Base-by-base conservation (phyloP, 2,329 filamentous ascomycete species). In the Dothistroma septosporum region DNA sequence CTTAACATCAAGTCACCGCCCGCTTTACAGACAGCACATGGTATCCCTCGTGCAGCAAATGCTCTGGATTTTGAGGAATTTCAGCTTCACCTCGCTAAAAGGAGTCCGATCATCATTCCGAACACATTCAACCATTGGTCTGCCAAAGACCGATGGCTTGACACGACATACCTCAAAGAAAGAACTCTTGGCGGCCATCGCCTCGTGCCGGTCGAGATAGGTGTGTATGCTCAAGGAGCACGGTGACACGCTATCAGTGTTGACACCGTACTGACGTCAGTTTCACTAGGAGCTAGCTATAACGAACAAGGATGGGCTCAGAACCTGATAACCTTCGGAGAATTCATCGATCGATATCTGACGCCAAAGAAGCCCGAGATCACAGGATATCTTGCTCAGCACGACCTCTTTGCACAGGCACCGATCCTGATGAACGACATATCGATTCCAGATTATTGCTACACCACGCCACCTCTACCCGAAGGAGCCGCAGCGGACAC, bases 361-460 rank as follows among this genome's bases (percentile, higher is more conserved):
- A 64, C 82, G 28, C 46, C 69, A 4, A 56, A 56, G 8, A 47
- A 60, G 2, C 68, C 69, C 8, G 32, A 58, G 2, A 58, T 64
- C 1, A 85, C 82, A 11, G 91, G 87, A 12, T 99, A 99, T 73
- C 85, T 99, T 49, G 94, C 94, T 9, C 94, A 99, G 72, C 91
- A 97, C 76, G 86, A 93, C 67, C 83, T 99, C 37, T 87, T 97
- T 68, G 76, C 82, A 0, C 94, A 97, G 72, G 87, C 99, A 12
- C 92, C 92, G 0, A 75, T 80, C 0, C 79, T 99, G 3, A 82
- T 87, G 14, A 80, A 83, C 61, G 93, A 97, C 74, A 90, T 97
- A 58, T 76, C 77, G 24, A 82, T 91, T 12, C 94, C 93, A 0
- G 92, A 97, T 73, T 91, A 90, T 72, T 96, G 91, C 79, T 96